These are phyloP conservation scores for Hansfordia pulvinata DNA, from an alignment of 2,329 filamentous ascomycete species.

Conservation along the genomic window DNA sequence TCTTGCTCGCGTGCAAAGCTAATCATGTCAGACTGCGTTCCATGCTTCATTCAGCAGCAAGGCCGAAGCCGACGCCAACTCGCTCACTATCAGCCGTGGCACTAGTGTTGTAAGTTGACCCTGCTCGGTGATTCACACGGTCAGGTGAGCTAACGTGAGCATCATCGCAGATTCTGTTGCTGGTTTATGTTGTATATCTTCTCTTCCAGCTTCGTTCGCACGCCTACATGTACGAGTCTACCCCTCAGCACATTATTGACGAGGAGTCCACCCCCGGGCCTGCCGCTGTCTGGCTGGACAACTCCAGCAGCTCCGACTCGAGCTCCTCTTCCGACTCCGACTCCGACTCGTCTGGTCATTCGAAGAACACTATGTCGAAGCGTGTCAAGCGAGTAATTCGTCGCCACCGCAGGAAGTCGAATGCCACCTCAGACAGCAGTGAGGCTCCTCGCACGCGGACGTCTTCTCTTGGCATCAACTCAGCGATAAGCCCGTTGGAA, in stretches of 20 bases:
- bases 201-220: slow-evolving; percentile 88
- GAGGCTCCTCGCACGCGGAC: slow-evolving; percentile 20
- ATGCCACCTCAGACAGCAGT: slow-evolving; percentile 53
- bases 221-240: slow-evolving; percentile 83
- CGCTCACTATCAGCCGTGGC: slow-evolving; percentile 75
- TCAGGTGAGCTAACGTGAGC: slow-evolving; percentile 13
- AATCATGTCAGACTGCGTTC: slow-evolving; percentile 64
- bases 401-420: slow-evolving; percentile 64
- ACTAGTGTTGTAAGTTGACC: slow-evolving; percentile 74
- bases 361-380: slow-evolving; percentile 53
- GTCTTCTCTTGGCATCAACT: slow-evolving; percentile 26
- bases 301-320: slow-evolving; percentile 42
- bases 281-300: slow-evolving; percentile 68
- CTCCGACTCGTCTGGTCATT: slow-evolving; percentile 52
- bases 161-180: slow-evolving; percentile 46
- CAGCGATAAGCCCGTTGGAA: slow-evolving; percentile 14
- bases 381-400: slow-evolving; percentile 66
- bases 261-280: slow-evolving; percentile 81
- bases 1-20: too few relatives aligned
- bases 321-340: slow-evolving; percentile 52
- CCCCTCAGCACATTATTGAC: slow-evolving; percentile 83
- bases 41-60: slow-evolving; percentile 68
- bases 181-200: slow-evolving; percentile 75
- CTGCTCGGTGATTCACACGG: too few relatives aligned
- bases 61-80: slow-evolving; percentile 49